Evolutionary conservation across 2,329 filamentous ascomycete species (phyloP).

Genomic region (Botrytis pseudocinerea): DNA sequence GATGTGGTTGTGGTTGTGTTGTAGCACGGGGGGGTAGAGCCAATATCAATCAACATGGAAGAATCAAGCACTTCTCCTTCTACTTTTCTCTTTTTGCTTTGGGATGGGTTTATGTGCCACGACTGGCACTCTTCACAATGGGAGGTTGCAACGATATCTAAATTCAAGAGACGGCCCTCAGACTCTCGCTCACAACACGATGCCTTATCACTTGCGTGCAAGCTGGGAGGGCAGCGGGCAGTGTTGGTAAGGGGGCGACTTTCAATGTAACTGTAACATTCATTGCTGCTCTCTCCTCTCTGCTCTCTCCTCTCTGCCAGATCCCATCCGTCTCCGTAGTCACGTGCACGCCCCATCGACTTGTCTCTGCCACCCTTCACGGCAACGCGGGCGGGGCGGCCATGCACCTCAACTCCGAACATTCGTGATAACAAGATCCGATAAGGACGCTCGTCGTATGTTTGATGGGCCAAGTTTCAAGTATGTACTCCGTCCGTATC

Average conservation of each 20-base stretch:
- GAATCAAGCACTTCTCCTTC: not conserved
- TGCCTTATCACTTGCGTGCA: too few species aligned
- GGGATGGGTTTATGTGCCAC: not conserved
- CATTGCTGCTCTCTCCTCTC: not conserved
- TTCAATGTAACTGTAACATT: not conserved
- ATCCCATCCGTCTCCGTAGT: not conserved
- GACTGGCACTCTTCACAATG: too few species aligned
- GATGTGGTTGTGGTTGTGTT: not conserved
- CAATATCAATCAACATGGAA: not conserved
- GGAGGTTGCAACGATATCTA: not conserved
- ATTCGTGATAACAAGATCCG: not conserved
- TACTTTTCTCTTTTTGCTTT: not conserved
- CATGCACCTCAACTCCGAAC: not conserved
- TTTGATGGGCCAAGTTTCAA: not conserved
- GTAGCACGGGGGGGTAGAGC: too few species aligned
- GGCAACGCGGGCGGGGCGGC: not conserved
- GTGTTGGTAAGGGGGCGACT: not conserved
- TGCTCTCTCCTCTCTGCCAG: too few species aligned
- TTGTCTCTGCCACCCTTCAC: accelerated
- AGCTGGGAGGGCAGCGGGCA: too few species aligned
- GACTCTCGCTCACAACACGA: not conserved
- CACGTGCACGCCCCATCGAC: not conserved
- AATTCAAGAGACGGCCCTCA: not conserved
- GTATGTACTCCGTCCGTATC: not conserved
- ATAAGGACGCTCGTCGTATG: not conserved